A percentile compares a stretch with the other conserved stretches of the same genome.
These are phyloP conservation scores for Aspergillus sp. DNA, from an alignment of 2,329 filamentous ascomycete genomes.

Conservation along the genomic window DNA sequence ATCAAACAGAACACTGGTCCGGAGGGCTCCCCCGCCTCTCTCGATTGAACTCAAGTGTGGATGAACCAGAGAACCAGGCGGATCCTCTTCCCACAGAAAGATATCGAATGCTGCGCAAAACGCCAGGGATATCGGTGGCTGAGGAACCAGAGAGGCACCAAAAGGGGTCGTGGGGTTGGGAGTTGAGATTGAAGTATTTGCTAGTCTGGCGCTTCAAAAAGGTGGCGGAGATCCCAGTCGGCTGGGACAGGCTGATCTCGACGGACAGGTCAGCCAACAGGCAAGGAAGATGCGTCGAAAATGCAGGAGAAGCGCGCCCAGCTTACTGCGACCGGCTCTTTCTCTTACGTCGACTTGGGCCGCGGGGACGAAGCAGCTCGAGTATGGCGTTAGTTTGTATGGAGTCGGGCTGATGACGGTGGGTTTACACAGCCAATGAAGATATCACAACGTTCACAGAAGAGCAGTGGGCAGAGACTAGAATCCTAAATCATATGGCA, in stretches of 20 bases:
- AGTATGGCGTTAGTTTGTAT: background rate
- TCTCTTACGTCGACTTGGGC: too few species aligned
- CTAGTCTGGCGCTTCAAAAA: background rate
- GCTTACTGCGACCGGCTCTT: background rate
- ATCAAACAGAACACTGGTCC: conserved; percentile 14
- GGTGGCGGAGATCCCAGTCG: conserved; percentile 3
- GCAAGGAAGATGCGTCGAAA: background rate
- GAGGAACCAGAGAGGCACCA: background rate
- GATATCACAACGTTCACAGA: background rate
- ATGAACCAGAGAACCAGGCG: background rate
- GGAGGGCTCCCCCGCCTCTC: conserved; percentile 18
- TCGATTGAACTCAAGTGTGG: background rate
- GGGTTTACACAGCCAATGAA: conserved; percentile 4
- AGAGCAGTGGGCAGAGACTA: background rate
- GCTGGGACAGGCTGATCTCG: background rate
- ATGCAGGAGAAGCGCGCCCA: background rate
- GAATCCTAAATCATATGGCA: background rate
- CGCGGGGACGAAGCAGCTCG: background rate
- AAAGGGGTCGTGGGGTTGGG: conserved; percentile 4
- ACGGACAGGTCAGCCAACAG: background rate
- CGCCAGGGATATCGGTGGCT: background rate
- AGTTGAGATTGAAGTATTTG: background rate
- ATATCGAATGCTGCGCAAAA: background rate
- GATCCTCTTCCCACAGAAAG: background rate
- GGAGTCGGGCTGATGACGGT: background rate